Conservation (phyloP, 805 yeast genomes). For the Saturnispora saitoi region DNA sequence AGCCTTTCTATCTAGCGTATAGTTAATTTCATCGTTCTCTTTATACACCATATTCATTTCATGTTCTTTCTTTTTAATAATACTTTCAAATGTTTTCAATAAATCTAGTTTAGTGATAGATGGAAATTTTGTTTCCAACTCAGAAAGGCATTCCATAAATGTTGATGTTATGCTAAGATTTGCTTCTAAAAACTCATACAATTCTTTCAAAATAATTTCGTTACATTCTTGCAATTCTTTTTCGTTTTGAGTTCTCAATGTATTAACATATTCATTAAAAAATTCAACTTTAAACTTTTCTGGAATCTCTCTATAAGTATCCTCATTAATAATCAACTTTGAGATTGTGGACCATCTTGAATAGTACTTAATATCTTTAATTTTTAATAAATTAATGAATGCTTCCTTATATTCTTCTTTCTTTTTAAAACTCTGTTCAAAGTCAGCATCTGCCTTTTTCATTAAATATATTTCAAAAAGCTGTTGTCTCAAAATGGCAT, state of each 20-base stretch:
- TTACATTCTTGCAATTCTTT: slow-evolving; percentile 24
- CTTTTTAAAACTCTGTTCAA: slow-evolving; percentile 43
- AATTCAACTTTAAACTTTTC: slow-evolving; percentile 48
- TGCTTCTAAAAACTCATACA: slow-evolving; percentile 38
- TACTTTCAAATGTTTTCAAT: slow-evolving; percentile 38
- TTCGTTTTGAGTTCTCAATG: slow-evolving; percentile 30
- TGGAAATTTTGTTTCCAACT: slow-evolving; percentile 40
- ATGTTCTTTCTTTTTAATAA: slow-evolving; percentile 20
- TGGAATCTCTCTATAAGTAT: slow-evolving; percentile 52
- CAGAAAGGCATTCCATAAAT: slow-evolving; percentile 1
- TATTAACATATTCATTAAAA: slow-evolving; percentile 41
- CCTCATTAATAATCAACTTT: slow-evolving; percentile 52
- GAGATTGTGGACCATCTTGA: slow-evolving; percentile 60
- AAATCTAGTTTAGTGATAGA: slow-evolving; percentile 50
- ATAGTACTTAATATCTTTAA: slow-evolving; percentile 38
- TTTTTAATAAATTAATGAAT: slow-evolving; percentile 40
- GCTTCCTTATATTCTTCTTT: slow-evolving; percentile 47
- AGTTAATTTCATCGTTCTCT: slow-evolving; percentile 33
- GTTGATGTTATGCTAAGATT: background rate
- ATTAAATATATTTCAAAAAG: slow-evolving; percentile 59
- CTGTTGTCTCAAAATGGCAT: slow-evolving; percentile 50
- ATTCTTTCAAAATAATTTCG: slow-evolving; percentile 42
- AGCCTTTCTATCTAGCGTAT: slow-evolving; percentile 53
- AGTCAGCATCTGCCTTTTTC: slow-evolving; percentile 40
- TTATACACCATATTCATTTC: slow-evolving; percentile 24